phyloP scores from a whole-genome alignment of 306 rosid species.

The Quillaja saponaria region DNA sequence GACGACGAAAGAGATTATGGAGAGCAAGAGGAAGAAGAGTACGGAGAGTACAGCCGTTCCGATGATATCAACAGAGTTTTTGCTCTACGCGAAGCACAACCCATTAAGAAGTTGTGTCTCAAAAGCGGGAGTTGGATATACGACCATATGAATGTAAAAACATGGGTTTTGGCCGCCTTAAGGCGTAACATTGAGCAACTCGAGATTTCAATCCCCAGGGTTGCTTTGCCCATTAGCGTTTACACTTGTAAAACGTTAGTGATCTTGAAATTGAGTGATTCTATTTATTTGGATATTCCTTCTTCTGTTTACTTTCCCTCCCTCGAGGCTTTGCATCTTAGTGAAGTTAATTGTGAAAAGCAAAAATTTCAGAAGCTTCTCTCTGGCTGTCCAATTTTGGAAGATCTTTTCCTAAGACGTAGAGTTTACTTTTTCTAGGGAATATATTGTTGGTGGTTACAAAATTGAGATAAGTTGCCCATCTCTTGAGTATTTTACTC shows the following conservation, averaged over 20 bases:
- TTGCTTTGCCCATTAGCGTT: constrained; percentile 25
- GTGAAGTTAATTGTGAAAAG: background rate
- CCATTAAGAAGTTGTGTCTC: constrained; percentile 21
- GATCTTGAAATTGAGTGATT: constrained; percentile 18
- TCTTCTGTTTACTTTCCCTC: constrained; percentile 6
- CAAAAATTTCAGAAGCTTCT: background rate
- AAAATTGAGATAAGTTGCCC: no score
- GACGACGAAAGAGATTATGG: constrained; percentile 26
- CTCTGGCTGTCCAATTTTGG: background rate
- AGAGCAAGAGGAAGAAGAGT: no score
- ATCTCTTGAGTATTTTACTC: no score
- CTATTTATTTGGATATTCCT: background rate
- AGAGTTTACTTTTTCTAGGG: no score
- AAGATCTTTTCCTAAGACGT: background rate
- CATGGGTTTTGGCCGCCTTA: constrained; percentile 15
- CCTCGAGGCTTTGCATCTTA: background rate
- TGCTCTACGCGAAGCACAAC: background rate
- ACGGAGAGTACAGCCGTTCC: no score
- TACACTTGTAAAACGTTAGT: constrained; percentile 22
- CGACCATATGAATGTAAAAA: background rate
- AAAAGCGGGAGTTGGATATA: constrained; percentile 1
- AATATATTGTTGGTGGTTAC: no score
- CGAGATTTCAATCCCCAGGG: constrained; percentile 27
- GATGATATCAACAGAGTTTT: constrained; percentile 23
- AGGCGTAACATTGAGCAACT: constrained; percentile 2